These are phyloP conservation scores for Pseudopyricularia javanii DNA, from an alignment of 2,329 filamentous ascomycete species.

Conservation along the genomic window DNA sequence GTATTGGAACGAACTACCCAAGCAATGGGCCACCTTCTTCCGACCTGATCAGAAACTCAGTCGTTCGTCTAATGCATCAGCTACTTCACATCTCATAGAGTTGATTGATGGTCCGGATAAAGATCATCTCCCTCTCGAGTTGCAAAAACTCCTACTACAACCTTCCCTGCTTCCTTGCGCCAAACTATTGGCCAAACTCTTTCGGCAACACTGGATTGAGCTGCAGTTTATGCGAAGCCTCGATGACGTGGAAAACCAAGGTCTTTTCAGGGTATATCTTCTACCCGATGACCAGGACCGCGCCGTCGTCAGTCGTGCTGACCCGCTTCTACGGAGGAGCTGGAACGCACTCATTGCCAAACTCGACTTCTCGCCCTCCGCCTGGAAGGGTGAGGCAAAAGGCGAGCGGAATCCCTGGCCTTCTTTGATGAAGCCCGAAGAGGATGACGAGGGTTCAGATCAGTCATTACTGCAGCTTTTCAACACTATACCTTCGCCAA, in stretches of 20 bases:
- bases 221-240: constrained; percentile 22
- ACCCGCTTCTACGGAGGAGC: constrained; percentile 27
- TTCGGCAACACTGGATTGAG: constrained; percentile 27
- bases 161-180: too few relatives aligned
- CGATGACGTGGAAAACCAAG: constrained; percentile 7
- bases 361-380: constrained; percentile 40
- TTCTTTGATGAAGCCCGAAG: neutral
- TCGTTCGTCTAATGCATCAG: neutral
- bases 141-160: constrained; percentile 7
- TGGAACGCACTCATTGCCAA: constrained; percentile 34
- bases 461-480: constrained; percentile 57
- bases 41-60: neutral
- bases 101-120: neutral
- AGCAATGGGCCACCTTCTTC: constrained; percentile 1
- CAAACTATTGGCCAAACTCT: constrained; percentile 14
- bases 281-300: constrained; percentile 54
- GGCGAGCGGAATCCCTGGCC: constrained; percentile 1
- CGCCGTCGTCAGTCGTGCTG: constrained; percentile 34
- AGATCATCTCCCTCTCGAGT: neutral
- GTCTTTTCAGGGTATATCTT: constrained; percentile 42
- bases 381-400: constrained; percentile 39
- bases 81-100: neutral
- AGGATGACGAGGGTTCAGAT: constrained; percentile 18
- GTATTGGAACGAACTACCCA: neutral
- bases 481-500: constrained; percentile 59